These are phyloP conservation scores for Grigorovia humatica DNA, from an alignment of 805 yeast genomes.

Conservation along the genomic window DNA sequence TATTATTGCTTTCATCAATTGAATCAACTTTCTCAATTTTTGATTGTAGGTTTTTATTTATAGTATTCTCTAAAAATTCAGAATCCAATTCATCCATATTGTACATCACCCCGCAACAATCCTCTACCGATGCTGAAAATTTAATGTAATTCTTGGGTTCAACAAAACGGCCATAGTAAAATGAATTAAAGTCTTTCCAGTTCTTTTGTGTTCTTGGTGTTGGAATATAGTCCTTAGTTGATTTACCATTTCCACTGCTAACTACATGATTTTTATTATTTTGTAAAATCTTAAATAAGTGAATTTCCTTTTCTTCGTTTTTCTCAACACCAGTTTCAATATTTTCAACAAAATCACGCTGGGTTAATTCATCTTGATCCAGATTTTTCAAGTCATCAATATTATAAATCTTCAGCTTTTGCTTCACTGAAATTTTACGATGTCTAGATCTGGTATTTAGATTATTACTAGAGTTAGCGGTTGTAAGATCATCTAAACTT, in stretches of 20 bases:
- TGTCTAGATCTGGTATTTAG: conserved; percentile 78
- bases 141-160: conserved; percentile 77
- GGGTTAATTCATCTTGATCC: conserved; percentile 47
- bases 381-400: conserved; percentile 74
- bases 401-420: conserved; percentile 63
- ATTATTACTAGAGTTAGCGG: not conserved
- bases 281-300: conserved; percentile 74
- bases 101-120: conserved; percentile 76
- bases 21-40: not conserved
- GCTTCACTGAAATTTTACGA: conserved; percentile 88
- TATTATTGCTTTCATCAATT: not conserved
- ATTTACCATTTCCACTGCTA: conserved; percentile 19
- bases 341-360: conserved; percentile 68
- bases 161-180: conserved; percentile 54
- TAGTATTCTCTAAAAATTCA: conserved; percentile 42
- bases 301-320: conserved; percentile 94
- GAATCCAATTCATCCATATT: conserved; percentile 88
- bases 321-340: conserved; percentile 97
- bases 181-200: conserved; percentile 70
- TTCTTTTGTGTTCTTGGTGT: conserved; percentile 87
- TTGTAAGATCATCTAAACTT: not conserved
- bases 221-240: conserved; percentile 59
- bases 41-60: conserved; percentile 19
- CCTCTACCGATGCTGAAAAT: conserved; percentile 93
- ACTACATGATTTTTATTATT: conserved; percentile 25